Evolutionary conservation across 345 rosid genomes (phyloP).

Genomic region (Angophora floribunda): DNA sequence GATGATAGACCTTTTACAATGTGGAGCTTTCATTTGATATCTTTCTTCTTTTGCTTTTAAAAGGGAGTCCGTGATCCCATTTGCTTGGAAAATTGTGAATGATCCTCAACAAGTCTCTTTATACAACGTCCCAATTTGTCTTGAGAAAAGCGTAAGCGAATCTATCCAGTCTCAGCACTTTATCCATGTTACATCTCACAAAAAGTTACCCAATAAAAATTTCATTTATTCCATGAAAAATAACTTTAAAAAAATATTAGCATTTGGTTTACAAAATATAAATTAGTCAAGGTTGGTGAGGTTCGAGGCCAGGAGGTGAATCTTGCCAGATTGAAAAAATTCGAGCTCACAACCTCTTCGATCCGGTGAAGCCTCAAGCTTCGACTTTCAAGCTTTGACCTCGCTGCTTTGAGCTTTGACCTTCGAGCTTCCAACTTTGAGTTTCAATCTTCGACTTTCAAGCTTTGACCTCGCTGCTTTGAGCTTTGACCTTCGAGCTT

Average conservation of each 20-base stretch:
- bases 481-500: neutral
- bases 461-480: too few relatives aligned
- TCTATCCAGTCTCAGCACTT: neutral
- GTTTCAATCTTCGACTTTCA: too few relatives aligned
- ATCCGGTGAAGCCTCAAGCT: neutral
- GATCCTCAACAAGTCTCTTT: neutral
- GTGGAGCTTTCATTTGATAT: too few relatives aligned
- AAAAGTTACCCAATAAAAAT: too few relatives aligned
- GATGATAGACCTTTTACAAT: too few relatives aligned
- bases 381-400: too few relatives aligned
- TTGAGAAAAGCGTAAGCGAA: neutral
- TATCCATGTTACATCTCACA: neutral
- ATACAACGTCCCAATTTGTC: neutral
- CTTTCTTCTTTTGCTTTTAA: too few relatives aligned
- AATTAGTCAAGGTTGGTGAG: too few relatives aligned
- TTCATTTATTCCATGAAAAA: neutral
- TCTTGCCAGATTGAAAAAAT: fast-evolving
- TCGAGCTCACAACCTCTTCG: fast-evolving
- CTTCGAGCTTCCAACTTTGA: neutral
- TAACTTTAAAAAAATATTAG: fast-evolving
- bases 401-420: neutral
- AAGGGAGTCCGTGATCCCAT: too few relatives aligned
- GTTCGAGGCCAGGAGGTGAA: too few relatives aligned
- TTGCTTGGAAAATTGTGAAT: neutral
- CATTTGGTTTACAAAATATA: too few relatives aligned